Conservation (phyloP, 371 early-diverging fungal species). For the Apophysomyces trapeziformis region DNA sequence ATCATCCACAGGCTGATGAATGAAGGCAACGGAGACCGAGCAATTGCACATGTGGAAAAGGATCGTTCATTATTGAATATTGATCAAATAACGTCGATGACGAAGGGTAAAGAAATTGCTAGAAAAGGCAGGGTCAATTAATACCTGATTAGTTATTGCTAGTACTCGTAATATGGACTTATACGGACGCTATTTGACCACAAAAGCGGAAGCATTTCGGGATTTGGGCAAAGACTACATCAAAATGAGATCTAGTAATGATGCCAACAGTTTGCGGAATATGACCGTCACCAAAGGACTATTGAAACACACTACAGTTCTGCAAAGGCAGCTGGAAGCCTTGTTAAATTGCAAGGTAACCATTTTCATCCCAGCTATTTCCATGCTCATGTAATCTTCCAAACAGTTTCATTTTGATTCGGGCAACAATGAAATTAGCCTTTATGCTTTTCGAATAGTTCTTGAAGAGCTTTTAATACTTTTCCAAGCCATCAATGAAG, state of each 20-base stretch:
- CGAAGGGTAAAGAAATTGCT: conserved; percentile 13
- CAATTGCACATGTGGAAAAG: conserved; percentile 70
- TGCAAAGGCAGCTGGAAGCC: conserved; percentile 84
- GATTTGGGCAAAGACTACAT: conserved; percentile 80
- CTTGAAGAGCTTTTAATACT: conserved; percentile 85
- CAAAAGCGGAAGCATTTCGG: conserved; percentile 77
- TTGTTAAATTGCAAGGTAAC: conserved; percentile 78
- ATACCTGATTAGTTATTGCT: conserved; percentile 31
- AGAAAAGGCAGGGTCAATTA: not conserved
- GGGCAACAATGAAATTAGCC: conserved; percentile 86
- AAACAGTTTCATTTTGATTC: conserved; percentile 70
- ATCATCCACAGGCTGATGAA: conserved; percentile 86
- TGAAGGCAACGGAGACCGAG: conserved; percentile 75
- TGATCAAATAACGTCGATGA: conserved; percentile 21
- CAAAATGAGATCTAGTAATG: conserved; percentile 36
- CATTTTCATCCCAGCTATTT: not conserved
- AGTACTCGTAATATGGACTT: conserved; percentile 79
- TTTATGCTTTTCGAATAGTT: conserved; percentile 83
- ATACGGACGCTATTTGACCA: conserved; percentile 85
- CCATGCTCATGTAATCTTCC: not conserved
- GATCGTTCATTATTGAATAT: conserved; percentile 65
- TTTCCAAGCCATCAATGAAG: conserved; percentile 91
- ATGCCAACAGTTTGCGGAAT: conserved; percentile 57
- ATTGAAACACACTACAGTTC: conserved; percentile 72
- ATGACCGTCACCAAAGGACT: conserved; percentile 71